Conservation (phyloP, 2,329 filamentous ascomycete species). For the Neonectria coccinea region DNA sequence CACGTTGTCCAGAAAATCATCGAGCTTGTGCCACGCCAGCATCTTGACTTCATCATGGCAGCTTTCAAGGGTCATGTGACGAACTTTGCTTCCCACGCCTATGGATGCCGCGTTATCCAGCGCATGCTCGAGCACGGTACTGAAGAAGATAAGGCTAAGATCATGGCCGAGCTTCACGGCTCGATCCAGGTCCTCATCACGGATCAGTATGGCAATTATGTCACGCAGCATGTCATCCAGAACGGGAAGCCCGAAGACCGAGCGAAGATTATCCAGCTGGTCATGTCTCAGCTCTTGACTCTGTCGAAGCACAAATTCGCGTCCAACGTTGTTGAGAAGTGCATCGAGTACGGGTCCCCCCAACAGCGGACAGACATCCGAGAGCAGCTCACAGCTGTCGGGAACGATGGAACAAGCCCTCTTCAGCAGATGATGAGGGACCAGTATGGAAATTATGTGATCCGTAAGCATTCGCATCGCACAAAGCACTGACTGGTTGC, state of each 20-base stretch:
- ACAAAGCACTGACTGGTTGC: constrained; percentile 4
- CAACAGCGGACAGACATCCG: constrained; percentile 79
- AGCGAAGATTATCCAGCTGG: constrained; percentile 76
- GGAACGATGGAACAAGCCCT: constrained; percentile 75
- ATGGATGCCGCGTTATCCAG: constrained; percentile 93
- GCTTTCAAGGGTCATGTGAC: constrained; percentile 82
- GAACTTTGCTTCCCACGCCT: constrained; percentile 80
- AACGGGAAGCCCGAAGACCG: constrained; percentile 81
- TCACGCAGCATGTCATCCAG: constrained; percentile 90
- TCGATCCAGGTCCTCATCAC: constrained; percentile 79
- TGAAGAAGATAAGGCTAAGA: constrained; percentile 74
- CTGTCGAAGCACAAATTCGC: constrained; percentile 97
- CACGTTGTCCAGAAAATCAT: constrained; percentile 97
- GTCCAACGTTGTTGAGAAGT: constrained; percentile 97
- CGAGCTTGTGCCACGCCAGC: constrained; percentile 78
- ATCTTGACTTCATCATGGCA: constrained; percentile 87
- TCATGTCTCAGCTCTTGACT: constrained; percentile 76
- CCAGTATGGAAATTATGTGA: constrained; percentile 94
- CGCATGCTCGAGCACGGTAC: constrained; percentile 87
- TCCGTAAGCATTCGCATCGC: constrained; percentile 75
- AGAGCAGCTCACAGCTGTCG: constrained; percentile 67
- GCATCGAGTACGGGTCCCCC: constrained; percentile 77
- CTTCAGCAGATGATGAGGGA: constrained; percentile 86
- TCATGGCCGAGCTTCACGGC: constrained; percentile 83
- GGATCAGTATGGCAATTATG: constrained; percentile 96